Base-by-base conservation (phyloP, 139 green algal species). In the Pleodorina starrii region DNA sequence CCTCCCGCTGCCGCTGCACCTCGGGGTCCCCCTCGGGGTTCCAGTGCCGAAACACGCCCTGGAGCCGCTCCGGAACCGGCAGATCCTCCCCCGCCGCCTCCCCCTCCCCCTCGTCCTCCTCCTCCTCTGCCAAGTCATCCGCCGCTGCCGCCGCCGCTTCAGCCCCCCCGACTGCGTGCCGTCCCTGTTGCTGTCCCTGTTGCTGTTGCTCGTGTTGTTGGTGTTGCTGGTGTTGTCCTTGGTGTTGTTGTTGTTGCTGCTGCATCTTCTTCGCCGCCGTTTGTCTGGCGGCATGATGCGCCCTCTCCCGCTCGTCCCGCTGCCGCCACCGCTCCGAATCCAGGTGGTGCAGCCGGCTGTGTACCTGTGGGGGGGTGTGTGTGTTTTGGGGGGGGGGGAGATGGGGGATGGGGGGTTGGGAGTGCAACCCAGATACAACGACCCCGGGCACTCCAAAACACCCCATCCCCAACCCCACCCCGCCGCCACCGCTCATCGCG, bases 341-440 rank as follows among this genome's bases (percentile, higher is more conserved):
- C 19, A 94, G 66, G 63, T 89, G 35, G 76, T 96, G 94, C 77
- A 96, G 80, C 10, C 92, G 90, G 59, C 71, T 91, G 90, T 97
- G 93, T 5, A 91, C 35, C 86, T 90, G 68, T 0, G 7, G 29
- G 43, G 25, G 1, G 32, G 21, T 73, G 3, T 11, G 60, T n/a
- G 60, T 72, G 60, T 40, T 72, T 12, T 73, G 63, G 5, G 35
- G 29, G 29, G 29, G 63, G 2, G 63, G 63, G 63, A 12, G 35
- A 11, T 35, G 27, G 63, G 63, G n/a, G 10, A 10, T 2, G 19
- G 3, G 63, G 63, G 63, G 17, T 7, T 12, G 19, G 29, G 54
- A 66, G 51, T n/a, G n/a, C n/a, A n/a, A n/a, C n/a, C n/a, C n/a
- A n/a, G n/a, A n/a, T n/a, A n/a, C n/a, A n/a, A n/a, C n/a, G n/a